phyloP scores from a whole-genome alignment of 169 alveolate species.

The Eimeria brunetti region DNA sequence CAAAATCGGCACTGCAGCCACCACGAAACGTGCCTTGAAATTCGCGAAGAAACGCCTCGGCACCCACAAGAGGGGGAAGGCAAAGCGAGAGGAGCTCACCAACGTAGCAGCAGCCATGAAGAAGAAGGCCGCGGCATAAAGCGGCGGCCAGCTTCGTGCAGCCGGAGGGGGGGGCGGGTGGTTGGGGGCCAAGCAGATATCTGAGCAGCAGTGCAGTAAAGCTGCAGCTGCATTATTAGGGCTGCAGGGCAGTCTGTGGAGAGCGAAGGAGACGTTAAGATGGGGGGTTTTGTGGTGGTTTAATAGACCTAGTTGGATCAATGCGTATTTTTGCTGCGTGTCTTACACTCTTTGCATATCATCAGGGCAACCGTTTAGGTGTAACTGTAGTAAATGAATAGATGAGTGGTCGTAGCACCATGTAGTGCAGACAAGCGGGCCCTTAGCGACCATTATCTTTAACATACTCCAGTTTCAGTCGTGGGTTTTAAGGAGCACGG shows the following conservation, averaged over 20 bases:
- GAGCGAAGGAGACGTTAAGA: neutral
- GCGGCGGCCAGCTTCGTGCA: neutral
- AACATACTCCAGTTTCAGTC: neutral
- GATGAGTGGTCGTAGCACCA: neutral
- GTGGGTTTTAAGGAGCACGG: neutral
- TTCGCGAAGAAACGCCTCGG: constrained; percentile 99
- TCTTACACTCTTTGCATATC: neutral
- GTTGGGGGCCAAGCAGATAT: neutral
- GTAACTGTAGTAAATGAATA: neutral
- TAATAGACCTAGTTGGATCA: neutral
- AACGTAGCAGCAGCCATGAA: constrained; percentile 66
- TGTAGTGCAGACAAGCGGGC: neutral
- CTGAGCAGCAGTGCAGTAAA: neutral
- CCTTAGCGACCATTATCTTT: neutral
- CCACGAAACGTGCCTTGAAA: constrained; percentile 98
- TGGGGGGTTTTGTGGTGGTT: neutral
- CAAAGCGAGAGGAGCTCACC: constrained; percentile 91
- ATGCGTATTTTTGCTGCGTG: neutral
- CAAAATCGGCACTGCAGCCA: constrained; percentile 98
- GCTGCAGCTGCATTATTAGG: constrained; percentile 15
- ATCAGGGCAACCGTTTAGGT: neutral
- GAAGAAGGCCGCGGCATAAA: constrained; percentile 71
- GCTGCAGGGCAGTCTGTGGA: constrained; percentile 9
- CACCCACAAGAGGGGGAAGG: constrained; percentile 99
- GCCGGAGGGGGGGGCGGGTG: neutral